Evolutionary conservation across 2,329 filamentous ascomycete genomes (phyloP).

Genomic region (Myriangium duriaei): DNA sequence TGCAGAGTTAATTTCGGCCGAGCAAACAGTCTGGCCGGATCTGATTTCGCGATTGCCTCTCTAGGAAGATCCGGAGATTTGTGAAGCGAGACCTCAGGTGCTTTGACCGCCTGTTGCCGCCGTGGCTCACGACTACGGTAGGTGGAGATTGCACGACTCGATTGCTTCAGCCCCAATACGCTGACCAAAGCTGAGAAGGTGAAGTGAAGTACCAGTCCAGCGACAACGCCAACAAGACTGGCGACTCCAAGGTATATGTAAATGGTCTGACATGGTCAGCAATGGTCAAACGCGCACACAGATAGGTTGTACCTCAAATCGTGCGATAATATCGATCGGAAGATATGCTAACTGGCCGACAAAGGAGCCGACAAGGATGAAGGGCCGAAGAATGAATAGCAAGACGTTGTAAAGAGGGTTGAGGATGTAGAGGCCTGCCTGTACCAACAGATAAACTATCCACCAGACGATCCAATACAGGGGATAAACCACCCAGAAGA

Average conservation of each 20-base stretch:
- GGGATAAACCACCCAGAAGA: constrained; percentile 28
- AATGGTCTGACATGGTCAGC: constrained; percentile 28
- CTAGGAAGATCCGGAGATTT: not conserved
- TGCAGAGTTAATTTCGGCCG: constrained; percentile 15
- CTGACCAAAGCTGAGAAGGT: constrained; percentile 39
- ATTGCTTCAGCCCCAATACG: constrained; percentile 13
- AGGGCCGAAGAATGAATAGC: constrained; percentile 38
- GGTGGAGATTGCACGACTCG: constrained; percentile 10
- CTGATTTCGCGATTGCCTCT: not conserved
- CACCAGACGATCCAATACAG: constrained; percentile 28
- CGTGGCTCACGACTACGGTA: constrained; percentile 23
- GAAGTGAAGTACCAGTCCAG: constrained; percentile 48
- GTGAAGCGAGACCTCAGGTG: not conserved
- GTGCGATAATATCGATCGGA: constrained; percentile 39
- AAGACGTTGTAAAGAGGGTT: constrained; percentile 37
- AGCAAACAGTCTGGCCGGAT: constrained; percentile 12
- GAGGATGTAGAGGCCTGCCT: constrained; percentile 28
- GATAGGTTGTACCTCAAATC: constrained; percentile 40
- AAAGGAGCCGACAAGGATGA: constrained; percentile 34
- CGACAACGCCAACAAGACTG: constrained; percentile 50
- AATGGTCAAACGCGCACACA: not conserved
- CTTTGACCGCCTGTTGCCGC: constrained; percentile 14
- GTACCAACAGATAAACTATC: constrained; percentile 24
- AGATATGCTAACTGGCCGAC: constrained; percentile 30
- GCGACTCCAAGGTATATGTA: constrained; percentile 54